Percentiles rank a stretch among this genome's conserved stretches.
Evolutionary conservation across 352 stramenopile species (phyloP).

Genomic region (Globisporangium paroecandrum): DNA sequence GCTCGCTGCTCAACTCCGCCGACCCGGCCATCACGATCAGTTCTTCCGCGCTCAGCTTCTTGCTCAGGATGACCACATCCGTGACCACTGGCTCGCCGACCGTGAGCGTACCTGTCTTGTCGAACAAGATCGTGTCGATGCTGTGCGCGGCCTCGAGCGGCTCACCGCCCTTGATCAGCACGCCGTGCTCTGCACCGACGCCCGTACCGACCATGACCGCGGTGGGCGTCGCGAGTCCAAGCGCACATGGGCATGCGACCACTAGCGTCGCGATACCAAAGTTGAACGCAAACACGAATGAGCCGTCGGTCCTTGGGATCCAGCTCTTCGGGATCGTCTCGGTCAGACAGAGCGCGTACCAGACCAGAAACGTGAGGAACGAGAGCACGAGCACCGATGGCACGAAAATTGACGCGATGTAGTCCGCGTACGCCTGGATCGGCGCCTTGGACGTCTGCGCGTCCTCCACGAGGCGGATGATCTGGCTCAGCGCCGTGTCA

Average conservation of each 20-base stretch:
- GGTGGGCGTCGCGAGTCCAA: slow-evolving; percentile 97
- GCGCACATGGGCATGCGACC: slow-evolving; percentile 98
- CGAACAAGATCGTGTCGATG: slow-evolving; percentile 96
- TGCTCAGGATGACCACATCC: slow-evolving; percentile 79
- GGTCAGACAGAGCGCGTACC: slow-evolving; percentile 83
- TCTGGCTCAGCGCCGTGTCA: slow-evolving; percentile 95
- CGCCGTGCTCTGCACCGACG: slow-evolving; percentile 93
- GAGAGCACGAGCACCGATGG: slow-evolving; percentile 92
- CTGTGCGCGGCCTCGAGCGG: slow-evolving; percentile 90
- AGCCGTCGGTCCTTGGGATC: slow-evolving; percentile 69
- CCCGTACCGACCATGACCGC: slow-evolving; percentile 98
- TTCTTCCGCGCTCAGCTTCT: slow-evolving; percentile 73
- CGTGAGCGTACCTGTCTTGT: slow-evolving; percentile 99
- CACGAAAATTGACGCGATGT: slow-evolving; percentile 94
- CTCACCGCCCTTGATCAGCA: slow-evolving; percentile 98
- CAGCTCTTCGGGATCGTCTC: slow-evolving; percentile 58
- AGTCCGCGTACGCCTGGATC: slow-evolving; percentile 98
- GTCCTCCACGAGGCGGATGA: slow-evolving; percentile 98
- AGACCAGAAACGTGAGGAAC: slow-evolving; percentile 93
- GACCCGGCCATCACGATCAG: slow-evolving; percentile 88
- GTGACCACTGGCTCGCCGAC: slow-evolving; percentile 87
- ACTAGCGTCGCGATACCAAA: slow-evolving; percentile 98
- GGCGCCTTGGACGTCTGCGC: slow-evolving; percentile 97
- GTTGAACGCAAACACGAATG: slow-evolving; percentile 94
- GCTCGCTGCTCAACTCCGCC: slow-evolving; percentile 92